A percentile compares a stretch with the other conserved stretches of the same genome.
phyloP scores from a whole-genome alignment of 495 filamentous ascomycete genomes.

The Tuber brumale region DNA sequence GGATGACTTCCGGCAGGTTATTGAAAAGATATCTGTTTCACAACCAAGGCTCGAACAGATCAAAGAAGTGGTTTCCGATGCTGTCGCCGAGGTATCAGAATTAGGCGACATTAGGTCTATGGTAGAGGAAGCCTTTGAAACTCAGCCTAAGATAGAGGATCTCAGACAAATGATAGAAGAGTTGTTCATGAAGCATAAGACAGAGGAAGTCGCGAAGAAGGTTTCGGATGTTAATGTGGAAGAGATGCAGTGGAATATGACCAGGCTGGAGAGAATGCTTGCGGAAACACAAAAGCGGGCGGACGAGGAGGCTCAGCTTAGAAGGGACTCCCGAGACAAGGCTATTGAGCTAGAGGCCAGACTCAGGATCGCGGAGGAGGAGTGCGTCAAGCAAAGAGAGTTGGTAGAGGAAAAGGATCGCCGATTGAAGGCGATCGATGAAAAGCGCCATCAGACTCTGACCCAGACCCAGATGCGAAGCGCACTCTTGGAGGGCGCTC shows the following conservation, averaged over 20 bases:
- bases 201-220: conserved; percentile 21
- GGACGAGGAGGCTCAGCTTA: conserved; percentile 33
- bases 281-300: conserved; percentile 23
- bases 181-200: conserved; percentile 36
- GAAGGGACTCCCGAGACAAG: conserved; percentile 35
- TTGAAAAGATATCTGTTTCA: conserved; percentile 23
- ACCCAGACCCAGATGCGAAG: conserved; percentile 40
- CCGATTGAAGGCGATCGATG: conserved; percentile 37
- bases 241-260: conserved; percentile 27
- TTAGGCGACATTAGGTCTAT: conserved; percentile 19
- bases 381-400: conserved; percentile 30
- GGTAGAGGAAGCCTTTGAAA: conserved; percentile 27
- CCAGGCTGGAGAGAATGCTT: conserved; percentile 34
- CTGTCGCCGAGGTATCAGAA: conserved; percentile 26
- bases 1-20: conserved; percentile 29
- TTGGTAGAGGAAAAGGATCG: conserved; percentile 37
- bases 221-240: conserved; percentile 30
- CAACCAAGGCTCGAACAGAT: conserved; percentile 34
- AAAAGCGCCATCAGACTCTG: conserved; percentile 38
- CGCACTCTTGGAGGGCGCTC: conserved; percentile 40
- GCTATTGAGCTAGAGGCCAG: conserved; percentile 37
- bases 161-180: conserved; percentile 37
- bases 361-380: conserved; percentile 39
- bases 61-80: conserved; percentile 19
- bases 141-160: conserved; percentile 35